Evolutionary conservation across 257 asterid genomes (phyloP).

Genomic region (Galeopsis tetrahit): DNA sequence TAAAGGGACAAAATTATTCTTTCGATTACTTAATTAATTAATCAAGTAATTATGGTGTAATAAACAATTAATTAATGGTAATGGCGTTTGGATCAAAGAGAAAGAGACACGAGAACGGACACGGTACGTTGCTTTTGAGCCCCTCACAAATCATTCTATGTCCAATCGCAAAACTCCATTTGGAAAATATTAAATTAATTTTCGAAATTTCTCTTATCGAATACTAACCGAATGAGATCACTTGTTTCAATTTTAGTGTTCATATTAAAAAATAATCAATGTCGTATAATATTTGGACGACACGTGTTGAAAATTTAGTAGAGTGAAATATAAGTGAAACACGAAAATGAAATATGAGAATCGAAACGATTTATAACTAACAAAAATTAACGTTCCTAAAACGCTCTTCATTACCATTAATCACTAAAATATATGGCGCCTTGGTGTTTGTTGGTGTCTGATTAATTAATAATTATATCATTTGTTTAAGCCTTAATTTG

Average conservation of each 20-base stretch:
- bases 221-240: too few relatives aligned
- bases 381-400: conserved; percentile 46
- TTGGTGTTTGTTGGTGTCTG: conserved; percentile 40
- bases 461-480: background rate
- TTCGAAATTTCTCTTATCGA: conserved; percentile 7
- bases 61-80: conserved; percentile 25
- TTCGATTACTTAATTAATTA: conserved; percentile 28
- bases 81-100: conserved; percentile 36
- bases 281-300: too few relatives aligned
- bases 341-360: too few relatives aligned
- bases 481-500: conserved; percentile 30
- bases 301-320: too few relatives aligned
- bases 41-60: background rate
- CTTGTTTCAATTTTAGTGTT: too few relatives aligned
- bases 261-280: too few relatives aligned
- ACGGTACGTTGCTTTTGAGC: conserved; percentile 36
- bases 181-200: conserved; percentile 36
- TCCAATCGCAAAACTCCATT: conserved; percentile 54
- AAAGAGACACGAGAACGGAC: conserved; percentile 55
- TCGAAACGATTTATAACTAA: too few relatives aligned
- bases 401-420: conserved; percentile 39
- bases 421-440: conserved; percentile 31
- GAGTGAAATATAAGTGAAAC: too few relatives aligned
- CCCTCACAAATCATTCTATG: conserved; percentile 59
- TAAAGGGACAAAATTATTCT: conserved; percentile 44